Percentiles rank a stretch among this genome's conserved stretches.
These are phyloP conservation scores for Rhizopus delemar DNA, from an alignment of 371 early-diverging fungal genomes.

Conservation along the genomic window DNA sequence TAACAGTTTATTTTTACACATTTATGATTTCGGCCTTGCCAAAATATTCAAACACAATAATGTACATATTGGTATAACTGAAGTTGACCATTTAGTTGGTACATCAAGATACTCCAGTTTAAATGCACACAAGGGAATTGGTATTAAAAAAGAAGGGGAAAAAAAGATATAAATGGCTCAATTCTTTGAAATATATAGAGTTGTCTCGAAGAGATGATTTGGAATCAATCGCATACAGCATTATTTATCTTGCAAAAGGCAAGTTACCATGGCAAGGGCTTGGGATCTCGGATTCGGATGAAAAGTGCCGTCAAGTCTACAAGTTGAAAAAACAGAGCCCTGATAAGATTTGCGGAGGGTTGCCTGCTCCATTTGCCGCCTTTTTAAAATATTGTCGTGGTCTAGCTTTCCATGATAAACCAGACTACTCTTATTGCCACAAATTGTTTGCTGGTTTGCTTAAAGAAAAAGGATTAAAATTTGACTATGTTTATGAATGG, in stretches of 20 bases:
- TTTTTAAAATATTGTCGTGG: neutral
- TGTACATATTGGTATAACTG: constrained; percentile 90
- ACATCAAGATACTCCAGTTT: constrained; percentile 91
- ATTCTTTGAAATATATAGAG: constrained; percentile 42
- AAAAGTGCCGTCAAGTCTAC: constrained; percentile 56
- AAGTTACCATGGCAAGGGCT: constrained; percentile 92
- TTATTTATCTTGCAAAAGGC: constrained; percentile 88
- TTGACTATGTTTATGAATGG: constrained; percentile 96
- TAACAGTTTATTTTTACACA: constrained; percentile 88
- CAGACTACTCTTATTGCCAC: constrained; percentile 92
- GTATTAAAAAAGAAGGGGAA: constrained; percentile 7
- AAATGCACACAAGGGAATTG: constrained; percentile 79
- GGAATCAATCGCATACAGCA: constrained; percentile 86
- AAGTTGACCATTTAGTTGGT: constrained; percentile 90
- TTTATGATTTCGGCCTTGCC: constrained; percentile 98
- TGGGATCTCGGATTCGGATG: constrained; percentile 79
- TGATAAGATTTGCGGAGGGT: neutral
- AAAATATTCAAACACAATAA: constrained; percentile 92
- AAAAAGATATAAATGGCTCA: neutral
- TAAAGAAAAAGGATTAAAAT: constrained; percentile 85
- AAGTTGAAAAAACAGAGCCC: constrained; percentile 44
- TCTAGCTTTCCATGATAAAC: constrained; percentile 93
- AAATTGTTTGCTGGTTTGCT: constrained; percentile 90
- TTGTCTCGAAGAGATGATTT: constrained; percentile 93
- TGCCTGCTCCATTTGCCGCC: neutral